These are phyloP conservation scores for Termitomyces sp. DNA, from an alignment of 768 basidiomycete species.

Conservation along the genomic window DNA sequence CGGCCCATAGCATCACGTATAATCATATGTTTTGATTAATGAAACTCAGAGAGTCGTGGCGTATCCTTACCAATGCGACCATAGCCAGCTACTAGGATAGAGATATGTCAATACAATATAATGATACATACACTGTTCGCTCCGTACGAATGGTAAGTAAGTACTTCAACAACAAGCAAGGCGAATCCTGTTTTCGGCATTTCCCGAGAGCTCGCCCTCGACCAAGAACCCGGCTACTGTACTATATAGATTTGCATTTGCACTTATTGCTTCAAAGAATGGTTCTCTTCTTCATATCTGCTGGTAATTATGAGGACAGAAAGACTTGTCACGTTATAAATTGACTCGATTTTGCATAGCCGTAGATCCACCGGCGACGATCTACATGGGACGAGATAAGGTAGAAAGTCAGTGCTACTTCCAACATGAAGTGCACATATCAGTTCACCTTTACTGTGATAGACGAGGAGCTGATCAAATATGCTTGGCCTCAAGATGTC, in stretches of 20 bases:
- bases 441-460: slow-evolving; percentile 1
- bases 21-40: too few relatives aligned
- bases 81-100: too few relatives aligned
- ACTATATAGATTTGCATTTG: too few relatives aligned
- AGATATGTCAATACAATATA: too few relatives aligned
- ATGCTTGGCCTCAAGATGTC: slow-evolving; percentile 82
- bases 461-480: slow-evolving; percentile 97
- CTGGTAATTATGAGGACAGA: slow-evolving; percentile 22
- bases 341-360: slow-evolving; percentile 28
- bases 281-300: slow-evolving; percentile 51
- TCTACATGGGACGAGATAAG: slow-evolving; percentile 98
- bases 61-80: too few relatives aligned
- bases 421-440: neutral
- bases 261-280: slow-evolving; percentile 19
- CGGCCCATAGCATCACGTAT: too few relatives aligned
- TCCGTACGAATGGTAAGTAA: too few relatives aligned
- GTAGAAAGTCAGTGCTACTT: slow-evolving; percentile 68
- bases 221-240: neutral
- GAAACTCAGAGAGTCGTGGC: too few relatives aligned
- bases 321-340: neutral
- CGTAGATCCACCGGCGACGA: slow-evolving; percentile 54
- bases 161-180: too few relatives aligned
- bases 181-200: neutral
- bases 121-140: too few relatives aligned
- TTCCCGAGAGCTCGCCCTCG: neutral